Evolutionary conservation across 2,329 filamentous ascomycete genomes (phyloP).

Genomic region (Sarocladium oryzae): DNA sequence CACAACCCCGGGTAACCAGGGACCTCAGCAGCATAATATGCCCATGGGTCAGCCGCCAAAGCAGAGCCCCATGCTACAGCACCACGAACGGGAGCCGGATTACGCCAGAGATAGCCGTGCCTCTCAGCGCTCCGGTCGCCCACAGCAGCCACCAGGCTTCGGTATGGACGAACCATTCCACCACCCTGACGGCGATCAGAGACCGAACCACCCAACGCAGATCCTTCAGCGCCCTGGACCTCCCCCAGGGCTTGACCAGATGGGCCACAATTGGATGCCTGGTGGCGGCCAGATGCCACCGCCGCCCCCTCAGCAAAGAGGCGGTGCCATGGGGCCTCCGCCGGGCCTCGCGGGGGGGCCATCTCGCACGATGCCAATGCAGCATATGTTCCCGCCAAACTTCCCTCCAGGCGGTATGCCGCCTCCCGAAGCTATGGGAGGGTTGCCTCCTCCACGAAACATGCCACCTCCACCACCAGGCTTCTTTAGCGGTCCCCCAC

Average conservation of each 20-base stretch:
- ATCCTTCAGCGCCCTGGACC: constrained; percentile 58
- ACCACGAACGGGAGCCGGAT: constrained; percentile 43
- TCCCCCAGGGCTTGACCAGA: constrained; percentile 53
- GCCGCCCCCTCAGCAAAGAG: constrained; percentile 23
- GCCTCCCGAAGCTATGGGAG: constrained; percentile 41
- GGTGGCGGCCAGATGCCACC: constrained; percentile 37
- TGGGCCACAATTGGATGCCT: constrained; percentile 50
- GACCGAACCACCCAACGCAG: constrained; percentile 51
- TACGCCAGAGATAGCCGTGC: constrained; percentile 24
- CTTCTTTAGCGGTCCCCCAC: constrained; percentile 45
- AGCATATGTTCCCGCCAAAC: constrained; percentile 56
- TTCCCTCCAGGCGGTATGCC: constrained; percentile 46
- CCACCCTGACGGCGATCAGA: constrained; percentile 40
- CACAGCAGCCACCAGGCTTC: constrained; percentile 43
- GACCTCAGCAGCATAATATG: constrained; percentile 19
- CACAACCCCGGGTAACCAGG: constrained; percentile 25
- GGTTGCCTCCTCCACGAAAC: constrained; percentile 45
- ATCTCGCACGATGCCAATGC: constrained; percentile 45
- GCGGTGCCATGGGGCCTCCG: constrained; percentile 53
- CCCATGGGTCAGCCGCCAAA: constrained; percentile 40
- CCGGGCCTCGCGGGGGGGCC: constrained; percentile 43
- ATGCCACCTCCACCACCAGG: constrained; percentile 52
- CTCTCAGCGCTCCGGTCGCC: constrained; percentile 35
- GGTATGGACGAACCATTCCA: constrained; percentile 47
- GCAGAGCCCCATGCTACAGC: constrained; percentile 32